These are phyloP conservation scores for Geotrichum klebahnii DNA, from an alignment of 1,139 yeast genomes.

Conservation along the genomic window DNA sequence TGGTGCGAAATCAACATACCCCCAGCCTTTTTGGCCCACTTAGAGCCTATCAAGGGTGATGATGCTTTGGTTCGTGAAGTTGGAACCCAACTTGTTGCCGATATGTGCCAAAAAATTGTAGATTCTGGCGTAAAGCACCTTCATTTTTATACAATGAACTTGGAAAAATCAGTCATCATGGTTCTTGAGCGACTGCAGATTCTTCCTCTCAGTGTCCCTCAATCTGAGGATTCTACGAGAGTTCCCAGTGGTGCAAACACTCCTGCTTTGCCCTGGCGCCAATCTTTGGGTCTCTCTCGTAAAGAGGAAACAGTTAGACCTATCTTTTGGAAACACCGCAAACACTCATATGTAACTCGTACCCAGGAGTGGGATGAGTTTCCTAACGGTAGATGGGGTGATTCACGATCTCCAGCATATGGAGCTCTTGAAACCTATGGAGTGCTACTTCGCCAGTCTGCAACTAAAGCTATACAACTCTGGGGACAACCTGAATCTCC, in stretches of 20 bases:
- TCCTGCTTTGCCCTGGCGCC: constrained; percentile 74
- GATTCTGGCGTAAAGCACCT: constrained; percentile 79
- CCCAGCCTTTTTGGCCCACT: constrained; percentile 58
- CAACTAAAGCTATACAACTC: constrained; percentile 68
- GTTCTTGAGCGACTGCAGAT: constrained; percentile 70
- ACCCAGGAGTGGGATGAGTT: constrained; percentile 94
- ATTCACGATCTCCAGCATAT: constrained; percentile 87
- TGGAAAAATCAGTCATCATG: constrained; percentile 87
- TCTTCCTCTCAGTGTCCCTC: constrained; percentile 48
- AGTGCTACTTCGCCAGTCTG: constrained; percentile 51
- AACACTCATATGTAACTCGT: constrained; percentile 81
- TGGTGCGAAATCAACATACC: constrained; percentile 91
- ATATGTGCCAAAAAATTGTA: constrained; percentile 72
- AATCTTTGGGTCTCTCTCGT: constrained; percentile 77
- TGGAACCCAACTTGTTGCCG: constrained; percentile 78
- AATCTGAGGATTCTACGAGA: constrained; percentile 24
- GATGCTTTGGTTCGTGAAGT: constrained; percentile 81
- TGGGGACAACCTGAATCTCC: constrained; percentile 78
- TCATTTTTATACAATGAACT: constrained; percentile 94
- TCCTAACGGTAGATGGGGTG: constrained; percentile 95
- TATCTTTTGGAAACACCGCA: constrained; percentile 93
- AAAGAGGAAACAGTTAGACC: constrained; percentile 84
- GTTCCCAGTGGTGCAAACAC: constrained; percentile 20
- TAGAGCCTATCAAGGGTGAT: constrained; percentile 85
- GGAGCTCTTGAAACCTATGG: constrained; percentile 70